Percentiles rank a stretch among this genome's conserved stretches.
phyloP scores from a whole-genome alignment of 2,329 filamentous ascomycete genomes.

The Aspergillus pseudonomiae region DNA sequence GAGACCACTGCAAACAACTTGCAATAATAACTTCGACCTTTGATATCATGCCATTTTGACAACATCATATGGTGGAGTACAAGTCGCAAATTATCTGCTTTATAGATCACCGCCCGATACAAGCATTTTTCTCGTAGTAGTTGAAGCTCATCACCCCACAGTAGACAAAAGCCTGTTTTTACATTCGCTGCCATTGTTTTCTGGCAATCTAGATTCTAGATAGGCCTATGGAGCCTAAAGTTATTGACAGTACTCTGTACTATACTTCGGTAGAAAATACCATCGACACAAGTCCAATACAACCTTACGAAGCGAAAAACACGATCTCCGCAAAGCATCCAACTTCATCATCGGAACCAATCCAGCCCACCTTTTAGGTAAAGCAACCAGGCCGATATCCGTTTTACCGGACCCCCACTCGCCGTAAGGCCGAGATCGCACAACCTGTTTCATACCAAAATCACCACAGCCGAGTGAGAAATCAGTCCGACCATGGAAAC shows the following conservation, averaged over 20 bases:
- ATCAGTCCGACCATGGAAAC: slow-evolving; percentile 8
- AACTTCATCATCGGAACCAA: neutral
- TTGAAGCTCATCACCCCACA: neutral
- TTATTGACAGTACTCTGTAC: neutral
- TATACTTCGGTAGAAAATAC: neutral
- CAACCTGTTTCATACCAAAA: neutral
- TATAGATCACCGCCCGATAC: neutral
- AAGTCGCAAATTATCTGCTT: neutral
- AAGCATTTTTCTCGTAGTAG: neutral
- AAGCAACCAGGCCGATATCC: neutral
- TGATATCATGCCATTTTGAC: neutral
- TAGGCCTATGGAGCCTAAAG: neutral
- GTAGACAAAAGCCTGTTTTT: neutral
- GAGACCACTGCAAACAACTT: neutral
- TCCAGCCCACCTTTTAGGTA: neutral
- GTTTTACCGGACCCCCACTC: neutral
- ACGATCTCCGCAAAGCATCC: neutral
- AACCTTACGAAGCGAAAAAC: neutral
- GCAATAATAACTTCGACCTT: neutral
- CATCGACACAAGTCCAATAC: neutral
- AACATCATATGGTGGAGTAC: neutral
- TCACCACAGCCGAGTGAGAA: slow-evolving; percentile 4
- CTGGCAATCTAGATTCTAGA: neutral
- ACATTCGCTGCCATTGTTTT: neutral
- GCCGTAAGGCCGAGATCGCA: neutral